Conservation (phyloP, 768 basidiomycete species). For the Asterophora lycoperdoides region DNA sequence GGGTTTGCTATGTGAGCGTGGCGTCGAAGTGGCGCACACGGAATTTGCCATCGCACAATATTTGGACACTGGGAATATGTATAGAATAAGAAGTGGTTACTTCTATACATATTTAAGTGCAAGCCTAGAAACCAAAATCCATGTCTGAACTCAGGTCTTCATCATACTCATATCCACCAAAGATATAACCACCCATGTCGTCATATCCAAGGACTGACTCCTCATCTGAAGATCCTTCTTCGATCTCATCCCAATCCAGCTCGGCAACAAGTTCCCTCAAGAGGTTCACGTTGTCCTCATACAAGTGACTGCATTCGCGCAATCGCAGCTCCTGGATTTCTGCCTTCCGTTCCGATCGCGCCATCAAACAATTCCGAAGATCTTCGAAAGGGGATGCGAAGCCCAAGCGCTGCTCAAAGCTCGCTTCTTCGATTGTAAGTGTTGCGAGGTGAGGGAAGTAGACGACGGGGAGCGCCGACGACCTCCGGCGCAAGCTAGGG, state of each 20-base stretch:
- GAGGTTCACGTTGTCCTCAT: slow-evolving; percentile 17
- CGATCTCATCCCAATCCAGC: slow-evolving; percentile 33
- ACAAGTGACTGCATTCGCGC: slow-evolving; percentile 22
- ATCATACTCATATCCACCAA: slow-evolving; percentile 10
- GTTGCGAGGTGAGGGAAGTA: slow-evolving; percentile 26
- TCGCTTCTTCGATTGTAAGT: slow-evolving; percentile 21
- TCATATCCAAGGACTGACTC: slow-evolving; percentile 12
- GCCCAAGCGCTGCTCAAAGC: slow-evolving; percentile 16
- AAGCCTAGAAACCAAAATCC: slow-evolving; percentile 4
- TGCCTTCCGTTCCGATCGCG: slow-evolving; percentile 27
- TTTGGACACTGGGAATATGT: too few species aligned
- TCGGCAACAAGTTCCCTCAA: slow-evolving; percentile 26
- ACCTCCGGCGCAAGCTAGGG: slow-evolving; percentile 11
- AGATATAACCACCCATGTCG: slow-evolving; percentile 14
- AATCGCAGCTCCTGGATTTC: slow-evolving; percentile 26
- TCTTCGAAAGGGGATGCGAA: slow-evolving; percentile 4
- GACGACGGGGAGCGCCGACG: slow-evolving; percentile 13
- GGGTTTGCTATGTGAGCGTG: too few species aligned
- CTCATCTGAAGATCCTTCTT: slow-evolving; percentile 17
- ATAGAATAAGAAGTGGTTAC: too few species aligned
- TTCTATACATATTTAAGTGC: not conserved
- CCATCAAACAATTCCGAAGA: slow-evolving; percentile 24
- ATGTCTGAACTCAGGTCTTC: slow-evolving; percentile 7
- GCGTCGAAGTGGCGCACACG: too few species aligned
- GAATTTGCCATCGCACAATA: too few species aligned